These are phyloP conservation scores for Rauvolfia tetraphylla DNA, from an alignment of 257 asterid genomes.

Conservation along the genomic window DNA sequence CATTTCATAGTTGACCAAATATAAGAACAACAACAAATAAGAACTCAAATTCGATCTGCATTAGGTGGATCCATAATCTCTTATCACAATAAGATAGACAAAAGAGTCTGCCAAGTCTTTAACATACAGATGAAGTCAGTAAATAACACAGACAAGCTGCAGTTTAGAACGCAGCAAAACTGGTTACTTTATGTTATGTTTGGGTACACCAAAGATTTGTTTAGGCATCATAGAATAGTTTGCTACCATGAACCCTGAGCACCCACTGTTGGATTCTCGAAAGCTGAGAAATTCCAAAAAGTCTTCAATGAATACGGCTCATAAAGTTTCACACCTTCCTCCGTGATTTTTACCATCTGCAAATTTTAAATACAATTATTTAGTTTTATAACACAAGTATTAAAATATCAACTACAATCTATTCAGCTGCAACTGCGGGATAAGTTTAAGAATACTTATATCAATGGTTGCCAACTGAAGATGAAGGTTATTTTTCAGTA, in stretches of 20 bases:
- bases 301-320: slow-evolving; percentile 71
- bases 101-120: neutral
- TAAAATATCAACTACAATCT: neutral
- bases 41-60: neutral
- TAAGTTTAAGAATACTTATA: neutral
- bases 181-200: no score
- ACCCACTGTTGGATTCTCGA: slow-evolving; percentile 77
- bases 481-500: neutral
- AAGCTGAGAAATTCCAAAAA: slow-evolving; percentile 78
- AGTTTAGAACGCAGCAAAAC: slow-evolving; percentile 1
- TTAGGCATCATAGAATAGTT: neutral
- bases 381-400: neutral
- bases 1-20: no score
- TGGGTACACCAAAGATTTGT: neutral
- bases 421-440: neutral
- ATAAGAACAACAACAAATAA: neutral
- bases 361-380: slow-evolving; percentile 15
- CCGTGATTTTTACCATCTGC: slow-evolving; percentile 92
- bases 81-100: neutral
- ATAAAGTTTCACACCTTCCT: slow-evolving; percentile 63
- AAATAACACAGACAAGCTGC: neutral
- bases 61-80: neutral
- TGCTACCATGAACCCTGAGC: slow-evolving; percentile 92
- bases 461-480: neutral
- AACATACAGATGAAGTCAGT: neutral